Evolutionary conservation across 2,329 filamentous ascomycete species (phyloP).

Genomic region (Aspergillus aculeatus): DNA sequence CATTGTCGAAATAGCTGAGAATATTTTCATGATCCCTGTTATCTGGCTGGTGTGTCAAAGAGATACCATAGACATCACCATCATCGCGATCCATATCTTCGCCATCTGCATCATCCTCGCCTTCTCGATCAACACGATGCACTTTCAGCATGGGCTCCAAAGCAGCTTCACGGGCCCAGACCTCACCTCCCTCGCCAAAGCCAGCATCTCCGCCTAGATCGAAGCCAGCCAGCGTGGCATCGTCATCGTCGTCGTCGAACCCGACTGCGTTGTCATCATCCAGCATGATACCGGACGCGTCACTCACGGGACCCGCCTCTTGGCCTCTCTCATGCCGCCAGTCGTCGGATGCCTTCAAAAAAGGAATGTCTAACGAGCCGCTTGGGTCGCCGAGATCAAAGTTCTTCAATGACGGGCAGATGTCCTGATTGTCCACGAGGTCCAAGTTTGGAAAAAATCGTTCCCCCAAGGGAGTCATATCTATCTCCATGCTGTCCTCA

Average conservation of each 20-base stretch:
- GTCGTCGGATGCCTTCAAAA: conserved; percentile 84
- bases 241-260: conserved; percentile 80
- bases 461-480: conserved; percentile 69
- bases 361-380: conserved; percentile 83
- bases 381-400: conserved; percentile 88
- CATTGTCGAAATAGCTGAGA: conserved; percentile 96
- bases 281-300: conserved; percentile 77
- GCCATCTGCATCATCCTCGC: conserved; percentile 52
- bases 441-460: conserved; percentile 84
- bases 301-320: conserved; percentile 54
- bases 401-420: conserved; percentile 91
- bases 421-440: conserved; percentile 77
- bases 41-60: conserved; percentile 68
- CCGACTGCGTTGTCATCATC: conserved; percentile 82
- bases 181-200: conserved; percentile 94
- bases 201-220: conserved; percentile 69
- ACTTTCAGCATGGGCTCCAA: conserved; percentile 82
- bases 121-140: conserved; percentile 56
- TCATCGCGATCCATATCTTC: conserved; percentile 56
- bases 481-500: conserved; percentile 68
- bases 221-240: conserved; percentile 67
- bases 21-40: conserved; percentile 85
- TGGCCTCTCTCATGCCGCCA: conserved; percentile 69
- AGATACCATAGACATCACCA: conserved; percentile 73
- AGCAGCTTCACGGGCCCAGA: conserved; percentile 88